Evolutionary conservation across 2,329 filamentous ascomycete genomes (phyloP).

Genomic region (Colletotrichum cordylinicola): DNA sequence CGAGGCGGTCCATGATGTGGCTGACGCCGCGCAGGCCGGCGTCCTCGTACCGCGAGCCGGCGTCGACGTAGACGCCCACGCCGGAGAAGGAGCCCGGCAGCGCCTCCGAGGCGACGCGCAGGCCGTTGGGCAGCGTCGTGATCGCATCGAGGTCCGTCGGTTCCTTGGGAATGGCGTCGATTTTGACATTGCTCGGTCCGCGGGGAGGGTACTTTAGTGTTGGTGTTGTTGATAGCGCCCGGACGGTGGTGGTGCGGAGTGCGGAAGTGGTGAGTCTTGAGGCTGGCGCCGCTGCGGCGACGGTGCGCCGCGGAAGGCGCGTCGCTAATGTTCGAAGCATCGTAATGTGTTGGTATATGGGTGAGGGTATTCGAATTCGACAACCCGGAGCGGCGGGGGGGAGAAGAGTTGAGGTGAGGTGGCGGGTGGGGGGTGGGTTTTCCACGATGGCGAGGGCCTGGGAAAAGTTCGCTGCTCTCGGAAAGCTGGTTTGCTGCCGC

Average conservation of each 20-base stretch:
- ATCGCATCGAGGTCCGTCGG: constrained; percentile 86
- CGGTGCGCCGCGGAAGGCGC: constrained; percentile 20
- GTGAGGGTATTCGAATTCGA: not conserved
- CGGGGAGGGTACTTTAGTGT: not conserved
- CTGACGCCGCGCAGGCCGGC: constrained; percentile 84
- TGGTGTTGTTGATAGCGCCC: constrained; percentile 10
- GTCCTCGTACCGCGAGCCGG: constrained; percentile 93
- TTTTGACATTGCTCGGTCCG: not conserved
- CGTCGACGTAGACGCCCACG: constrained; percentile 94
- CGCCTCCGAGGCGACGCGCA: constrained; percentile 93
- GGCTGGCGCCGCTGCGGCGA: not conserved
- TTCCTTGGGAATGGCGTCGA: constrained; percentile 51
- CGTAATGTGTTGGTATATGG: not conserved
- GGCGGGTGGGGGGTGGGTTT: not conserved
- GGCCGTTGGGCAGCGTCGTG: constrained; percentile 87
- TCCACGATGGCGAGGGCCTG: not conserved
- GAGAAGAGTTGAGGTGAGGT: not conserved
- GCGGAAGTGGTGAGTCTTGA: not conserved
- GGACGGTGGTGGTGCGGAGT: not conserved
- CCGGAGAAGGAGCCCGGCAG: constrained; percentile 94
- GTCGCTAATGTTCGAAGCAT: constrained; percentile 25
- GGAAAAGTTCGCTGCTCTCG: constrained; percentile 14
- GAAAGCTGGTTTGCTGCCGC: not conserved
- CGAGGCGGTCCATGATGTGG: constrained; percentile 94
- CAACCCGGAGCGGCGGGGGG: not conserved